These are phyloP conservation scores for Eucalyptus virginea DNA, from an alignment of 345 rosid species.

Conservation along the genomic window DNA sequence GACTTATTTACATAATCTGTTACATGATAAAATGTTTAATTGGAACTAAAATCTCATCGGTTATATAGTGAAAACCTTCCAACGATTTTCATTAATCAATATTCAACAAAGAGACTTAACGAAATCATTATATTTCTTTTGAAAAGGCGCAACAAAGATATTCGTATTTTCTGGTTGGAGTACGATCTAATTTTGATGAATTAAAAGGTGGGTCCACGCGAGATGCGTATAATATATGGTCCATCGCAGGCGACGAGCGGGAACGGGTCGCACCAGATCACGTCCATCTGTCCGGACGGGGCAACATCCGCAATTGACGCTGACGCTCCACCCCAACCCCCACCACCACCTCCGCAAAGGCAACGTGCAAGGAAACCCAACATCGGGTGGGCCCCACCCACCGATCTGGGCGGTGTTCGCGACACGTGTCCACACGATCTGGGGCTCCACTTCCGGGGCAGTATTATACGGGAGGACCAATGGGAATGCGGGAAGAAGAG, in stretches of 20 bases:
- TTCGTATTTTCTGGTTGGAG: background rate
- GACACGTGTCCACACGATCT: background rate
- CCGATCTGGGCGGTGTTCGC: background rate
- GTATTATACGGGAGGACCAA: background rate
- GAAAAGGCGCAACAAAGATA: background rate
- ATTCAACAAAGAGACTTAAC: background rate
- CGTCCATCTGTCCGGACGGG: background rate
- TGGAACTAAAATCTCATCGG: background rate
- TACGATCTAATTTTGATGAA: background rate
- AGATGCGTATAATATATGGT: background rate
- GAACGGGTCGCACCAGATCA: background rate
- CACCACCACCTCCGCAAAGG: background rate
- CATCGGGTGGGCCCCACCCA: background rate
- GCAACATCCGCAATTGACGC: background rate
- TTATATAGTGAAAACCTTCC: background rate
- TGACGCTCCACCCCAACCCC: background rate
- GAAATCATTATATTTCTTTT: background rate
- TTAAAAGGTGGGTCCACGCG: background rate
- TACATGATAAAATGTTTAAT: background rate
- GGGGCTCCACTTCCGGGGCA: background rate
- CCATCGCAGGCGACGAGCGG: background rate
- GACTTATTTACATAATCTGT: fast-evolving
- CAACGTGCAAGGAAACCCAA: background rate
- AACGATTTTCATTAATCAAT: background rate
- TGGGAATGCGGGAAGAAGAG: background rate